These are phyloP conservation scores for Beta corolliflora DNA, from an alignment of 179 eudicot genomes.

Conservation along the genomic window DNA sequence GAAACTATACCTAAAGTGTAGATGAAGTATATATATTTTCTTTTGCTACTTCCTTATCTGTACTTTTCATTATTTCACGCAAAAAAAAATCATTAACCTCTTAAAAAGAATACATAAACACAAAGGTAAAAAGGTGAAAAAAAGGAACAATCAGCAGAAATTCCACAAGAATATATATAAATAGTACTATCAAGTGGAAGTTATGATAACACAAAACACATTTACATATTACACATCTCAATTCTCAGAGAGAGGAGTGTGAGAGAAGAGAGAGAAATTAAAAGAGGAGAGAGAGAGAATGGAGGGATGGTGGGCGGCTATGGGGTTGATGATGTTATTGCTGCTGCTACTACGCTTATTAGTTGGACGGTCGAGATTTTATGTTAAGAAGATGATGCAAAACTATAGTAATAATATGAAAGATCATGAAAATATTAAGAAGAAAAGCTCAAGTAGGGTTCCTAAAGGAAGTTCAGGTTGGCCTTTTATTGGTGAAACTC, in stretches of 20 bases:
- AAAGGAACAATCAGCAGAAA: not conserved
- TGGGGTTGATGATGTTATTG: conserved; percentile 24
- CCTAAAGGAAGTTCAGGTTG: conserved; percentile 79
- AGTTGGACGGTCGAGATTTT: not conserved
- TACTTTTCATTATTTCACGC: too few species aligned
- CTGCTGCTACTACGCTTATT: conserved; percentile 1
- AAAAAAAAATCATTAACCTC: too few species aligned
- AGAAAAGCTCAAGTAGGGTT: conserved; percentile 30
- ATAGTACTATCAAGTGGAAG: conserved; percentile 15
- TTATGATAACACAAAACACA: conserved; percentile 16
- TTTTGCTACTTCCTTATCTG: too few species aligned
- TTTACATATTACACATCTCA: not conserved
- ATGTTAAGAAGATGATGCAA: not conserved
- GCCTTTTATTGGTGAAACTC: conserved; percentile 93
- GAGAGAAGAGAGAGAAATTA: not conserved
- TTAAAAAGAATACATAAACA: not conserved
- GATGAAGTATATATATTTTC: not conserved
- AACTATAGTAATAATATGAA: not conserved
- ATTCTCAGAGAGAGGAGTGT: too few species aligned
- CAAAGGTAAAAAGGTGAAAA: not conserved
- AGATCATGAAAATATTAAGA: not conserved
- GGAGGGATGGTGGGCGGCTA: conserved; percentile 29
- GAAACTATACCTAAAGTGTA: too few species aligned
- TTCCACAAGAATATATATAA: not conserved
- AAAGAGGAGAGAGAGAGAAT: conserved; percentile 17